phyloP scores from a whole-genome alignment of 2,329 filamentous ascomycete genomes.

The Neonectria ditissima region DNA sequence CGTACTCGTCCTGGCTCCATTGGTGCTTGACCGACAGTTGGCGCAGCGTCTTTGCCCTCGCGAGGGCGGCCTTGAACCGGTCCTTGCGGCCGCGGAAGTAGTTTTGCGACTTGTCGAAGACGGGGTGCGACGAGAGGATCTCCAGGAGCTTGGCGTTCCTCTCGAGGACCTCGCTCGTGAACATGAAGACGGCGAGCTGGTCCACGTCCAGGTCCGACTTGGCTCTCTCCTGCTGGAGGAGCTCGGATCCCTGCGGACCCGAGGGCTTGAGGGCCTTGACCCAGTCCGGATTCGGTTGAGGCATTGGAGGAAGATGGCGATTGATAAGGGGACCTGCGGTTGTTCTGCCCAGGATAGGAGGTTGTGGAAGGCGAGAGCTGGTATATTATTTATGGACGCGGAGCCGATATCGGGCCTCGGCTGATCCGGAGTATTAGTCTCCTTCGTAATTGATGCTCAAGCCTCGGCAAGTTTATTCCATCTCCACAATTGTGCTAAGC shows the following conservation, averaged over 20 bases:
- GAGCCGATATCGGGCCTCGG: neutral
- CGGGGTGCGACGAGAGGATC: conserved; percentile 73
- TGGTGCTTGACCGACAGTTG: conserved; percentile 74
- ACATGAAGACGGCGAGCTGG: conserved; percentile 75
- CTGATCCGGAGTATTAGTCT: too few species aligned
- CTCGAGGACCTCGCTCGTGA: conserved; percentile 73
- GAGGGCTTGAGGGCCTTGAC: conserved; percentile 56
- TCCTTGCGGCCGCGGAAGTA: conserved; percentile 79
- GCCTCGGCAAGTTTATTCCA: too few species aligned
- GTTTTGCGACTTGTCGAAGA: conserved; percentile 84
- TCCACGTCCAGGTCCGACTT: conserved; percentile 75
- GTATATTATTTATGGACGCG: neutral
- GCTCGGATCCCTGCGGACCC: conserved; percentile 74
- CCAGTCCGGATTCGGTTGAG: conserved; percentile 48
- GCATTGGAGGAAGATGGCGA: conserved; percentile 32
- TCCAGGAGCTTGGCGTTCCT: conserved; percentile 70
- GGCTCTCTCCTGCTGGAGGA: conserved; percentile 75
- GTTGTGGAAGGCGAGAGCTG: neutral
- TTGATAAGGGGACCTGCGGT: neutral
- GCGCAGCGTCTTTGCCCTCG: conserved; percentile 76
- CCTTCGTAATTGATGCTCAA: too few species aligned
- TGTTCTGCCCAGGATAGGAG: neutral
- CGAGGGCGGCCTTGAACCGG: conserved; percentile 76
- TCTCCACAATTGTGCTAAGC: too few species aligned
- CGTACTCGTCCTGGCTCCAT: conserved; percentile 75